Evolutionary conservation across 768 basidiomycete species (phyloP), one percentile per base, ranked within the genome.

Genomic region (Tylopilus felleus): DNA sequence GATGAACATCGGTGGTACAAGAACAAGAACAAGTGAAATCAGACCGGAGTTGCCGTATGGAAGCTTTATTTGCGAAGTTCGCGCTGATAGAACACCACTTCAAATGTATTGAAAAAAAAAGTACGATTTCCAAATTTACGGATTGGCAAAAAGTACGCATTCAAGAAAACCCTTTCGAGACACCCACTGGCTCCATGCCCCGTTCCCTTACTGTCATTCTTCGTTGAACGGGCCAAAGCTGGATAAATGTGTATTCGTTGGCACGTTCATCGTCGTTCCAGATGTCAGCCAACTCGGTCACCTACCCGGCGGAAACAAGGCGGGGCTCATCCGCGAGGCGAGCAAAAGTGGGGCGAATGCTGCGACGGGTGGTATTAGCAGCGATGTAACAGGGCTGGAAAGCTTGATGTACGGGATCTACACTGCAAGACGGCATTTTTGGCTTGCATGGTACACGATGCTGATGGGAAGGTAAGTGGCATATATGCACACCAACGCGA

Each of bases 91-190:
- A 99, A 67, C 97, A 99, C 68, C 97, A 99, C 67, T 99, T 99
- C 81, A 99, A 98, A 69, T 98, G 97, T 69, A 99, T 97, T n/a
- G 97, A 98, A n/a, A n/a, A n/a, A n/a, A n/a, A n/a, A n/a, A 78
- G 94, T 94, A 60, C 47, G 16, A 65, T 49, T n/a, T n/a, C 92
- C 27, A 95, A 93, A 69, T 99, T 99, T 68, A 91, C 93, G 1
- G 97, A 99, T 68, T 98, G 97, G 97, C 97, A 99, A 71, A 98
- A 98, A 71, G 94, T 98, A 46, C 86, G 97, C 41, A 98, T 99
- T 42, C 97, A 99, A 66, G 97, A 99, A 75, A 98, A 98, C 64
- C 88, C 96, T 10, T 97, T 94, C 25, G 97, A 98, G 73, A 98
- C 98, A 53, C 97, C 97, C 1, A 98, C 96, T 0, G 97, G 97